phyloP scores from a whole-genome alignment of 257 asterid genomes.

The Nicotiana otophora region DNA sequence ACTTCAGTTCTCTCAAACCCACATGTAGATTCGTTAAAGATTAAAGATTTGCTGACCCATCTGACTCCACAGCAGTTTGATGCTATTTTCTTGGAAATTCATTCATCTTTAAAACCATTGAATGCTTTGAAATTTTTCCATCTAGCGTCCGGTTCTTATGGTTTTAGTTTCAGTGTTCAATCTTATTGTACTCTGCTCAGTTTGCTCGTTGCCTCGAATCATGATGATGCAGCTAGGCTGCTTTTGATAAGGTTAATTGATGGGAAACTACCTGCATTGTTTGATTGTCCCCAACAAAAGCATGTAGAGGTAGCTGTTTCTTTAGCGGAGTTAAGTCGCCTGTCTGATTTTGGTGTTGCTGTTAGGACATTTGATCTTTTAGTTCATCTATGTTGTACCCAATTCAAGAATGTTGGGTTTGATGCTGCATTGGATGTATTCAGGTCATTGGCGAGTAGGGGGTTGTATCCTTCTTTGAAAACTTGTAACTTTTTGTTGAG shows the following conservation, averaged over 20 bases:
- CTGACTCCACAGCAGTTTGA: constrained; percentile 56
- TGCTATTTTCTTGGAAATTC: constrained; percentile 49
- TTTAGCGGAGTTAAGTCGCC: constrained; percentile 35
- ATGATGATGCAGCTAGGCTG: constrained; percentile 58
- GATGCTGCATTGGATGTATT: constrained; percentile 54
- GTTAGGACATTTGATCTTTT: constrained; percentile 55
- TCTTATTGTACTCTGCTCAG: constrained; percentile 62
- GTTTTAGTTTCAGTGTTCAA: constrained; percentile 54
- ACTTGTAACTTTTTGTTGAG: constrained; percentile 69
- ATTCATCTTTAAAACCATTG: constrained; percentile 47
- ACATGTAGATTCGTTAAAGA: constrained; percentile 31
- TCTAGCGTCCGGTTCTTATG: constrained; percentile 39
- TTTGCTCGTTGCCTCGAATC: constrained; percentile 50
- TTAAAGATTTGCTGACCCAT: constrained; percentile 38
- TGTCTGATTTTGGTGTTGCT: constrained; percentile 26
- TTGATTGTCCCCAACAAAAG: constrained; percentile 22
- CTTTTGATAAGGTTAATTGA: constrained; percentile 69
- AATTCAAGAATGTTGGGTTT: constrained; percentile 47
- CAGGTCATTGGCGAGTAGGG: constrained; percentile 38
- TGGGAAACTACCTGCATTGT: constrained; percentile 42
- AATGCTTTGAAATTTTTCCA: constrained; percentile 58
- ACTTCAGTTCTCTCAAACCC: constrained; percentile 47
- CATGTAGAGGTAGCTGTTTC: constrained; percentile 49
- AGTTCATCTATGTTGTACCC: constrained; percentile 60
- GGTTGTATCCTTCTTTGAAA: constrained; percentile 65